Base-by-base conservation (phyloP, 495 filamentous ascomycete species). In the Friedmanniomyces simplex region DNA sequence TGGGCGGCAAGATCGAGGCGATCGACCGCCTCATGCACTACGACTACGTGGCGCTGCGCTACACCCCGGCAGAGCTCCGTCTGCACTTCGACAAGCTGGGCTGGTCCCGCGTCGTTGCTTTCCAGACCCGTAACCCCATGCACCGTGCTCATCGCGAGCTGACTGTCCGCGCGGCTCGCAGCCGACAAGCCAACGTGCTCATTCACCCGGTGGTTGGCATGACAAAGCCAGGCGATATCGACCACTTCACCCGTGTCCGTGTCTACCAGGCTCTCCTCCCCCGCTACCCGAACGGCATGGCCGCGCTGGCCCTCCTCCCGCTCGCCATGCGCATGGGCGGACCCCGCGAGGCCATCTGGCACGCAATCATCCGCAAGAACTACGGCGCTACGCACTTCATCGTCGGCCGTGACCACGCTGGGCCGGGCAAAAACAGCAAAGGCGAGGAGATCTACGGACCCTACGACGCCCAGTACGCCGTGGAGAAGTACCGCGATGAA, bases 291-390 rank as follows among this genome's bases (percentile, higher is more conserved):
- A 98, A 97, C 71, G 93, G 93, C 63, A 98, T 98, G 93, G 93
- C 93, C 57, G 90, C 95, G 42, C 86, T 98, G 61, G 93, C 90
- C 75, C 87, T 98, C 37, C 80, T 98, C 3, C 90, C 91, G 45
- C 78, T 98, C 51, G 93, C 93, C 60, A 98, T 98, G 93, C 87
- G 93, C 68, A 98, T 98, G 93, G 93, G 90, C 65, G 93, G 93
- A 64, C 93, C 93, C 50, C 87, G 93, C 63, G 93, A 98, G 78
- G 93, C 93, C 62, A 90, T 98, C 75, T 98, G 93, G 93, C 93
- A 98, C 78, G 93, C 93, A 62, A 97, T 98, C 67, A 98, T 98
- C 79, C 89, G 93, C 66, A 98, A 97, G 82, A 98, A 98, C 74
- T 89, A 96, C 75, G 93, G 93, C 62, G 89, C 91, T 37, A 97